Percentiles rank a stretch among this genome's conserved stretches.
phyloP scores from a whole-genome alignment of 495 filamentous ascomycete species.

The Opeltia flavorubescens region DNA sequence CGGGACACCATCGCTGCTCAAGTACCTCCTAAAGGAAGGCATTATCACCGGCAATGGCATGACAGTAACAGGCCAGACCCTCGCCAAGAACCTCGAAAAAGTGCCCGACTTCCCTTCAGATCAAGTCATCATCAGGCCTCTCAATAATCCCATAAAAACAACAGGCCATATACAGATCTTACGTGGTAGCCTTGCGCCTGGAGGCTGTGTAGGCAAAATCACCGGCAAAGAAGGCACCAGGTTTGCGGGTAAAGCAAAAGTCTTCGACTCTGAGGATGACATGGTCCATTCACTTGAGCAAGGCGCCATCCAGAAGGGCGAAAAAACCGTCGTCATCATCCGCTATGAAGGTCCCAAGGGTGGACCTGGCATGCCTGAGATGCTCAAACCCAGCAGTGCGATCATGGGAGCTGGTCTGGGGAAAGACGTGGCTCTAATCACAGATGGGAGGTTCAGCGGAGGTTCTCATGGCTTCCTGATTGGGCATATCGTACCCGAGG shows the following conservation, averaged over 20 bases:
- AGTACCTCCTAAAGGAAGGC: conserved; percentile 81
- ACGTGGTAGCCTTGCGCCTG: conserved; percentile 78
- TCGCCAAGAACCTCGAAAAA: conserved; percentile 77
- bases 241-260: conserved; percentile 77
- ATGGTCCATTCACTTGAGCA: conserved; percentile 66
- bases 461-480: conserved; percentile 47
- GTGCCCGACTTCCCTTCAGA: conserved; percentile 64
- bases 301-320: conserved; percentile 82
- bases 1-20: conserved; percentile 80
- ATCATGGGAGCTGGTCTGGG: conserved; percentile 82
- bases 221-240: conserved; percentile 90
- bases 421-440: conserved; percentile 68
- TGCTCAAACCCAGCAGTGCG: conserved; percentile 69
- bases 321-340: conserved; percentile 96
- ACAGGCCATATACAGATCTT: conserved; percentile 97
- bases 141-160: conserved; percentile 81
- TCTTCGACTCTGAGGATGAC: conserved; percentile 73
- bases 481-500: conserved; percentile 44
- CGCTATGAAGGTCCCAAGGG: conserved; percentile 58
- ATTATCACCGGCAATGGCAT: conserved; percentile 76
- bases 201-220: conserved; percentile 91
- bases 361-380: conserved; percentile 57
- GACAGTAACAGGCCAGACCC: conserved; percentile 88
- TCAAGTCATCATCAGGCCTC: conserved; percentile 82
- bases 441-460: conserved; percentile 39